Evolutionary conservation across 2,329 filamentous ascomycete species (phyloP).

Genomic region (Sporothrix protearum): DNA sequence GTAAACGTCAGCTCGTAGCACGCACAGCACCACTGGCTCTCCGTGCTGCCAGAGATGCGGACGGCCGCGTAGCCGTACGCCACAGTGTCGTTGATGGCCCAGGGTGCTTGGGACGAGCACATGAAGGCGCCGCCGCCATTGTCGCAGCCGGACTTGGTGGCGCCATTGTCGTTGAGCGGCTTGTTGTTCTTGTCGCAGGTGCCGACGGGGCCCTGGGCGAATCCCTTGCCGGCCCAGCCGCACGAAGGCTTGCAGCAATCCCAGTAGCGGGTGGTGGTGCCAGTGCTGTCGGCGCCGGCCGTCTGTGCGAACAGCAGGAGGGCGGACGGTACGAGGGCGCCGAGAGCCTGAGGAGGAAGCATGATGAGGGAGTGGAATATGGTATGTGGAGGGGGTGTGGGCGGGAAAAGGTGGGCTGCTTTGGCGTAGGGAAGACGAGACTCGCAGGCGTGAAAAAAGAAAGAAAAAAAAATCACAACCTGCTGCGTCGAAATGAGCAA

Average conservation of each 20-base stretch:
- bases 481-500: neutral
- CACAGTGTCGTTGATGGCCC: conserved; percentile 48
- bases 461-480: neutral
- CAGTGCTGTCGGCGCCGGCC: conserved; percentile 21
- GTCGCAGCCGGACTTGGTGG: conserved; percentile 38
- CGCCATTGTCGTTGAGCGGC: conserved; percentile 42
- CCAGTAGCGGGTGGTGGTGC: conserved; percentile 36
- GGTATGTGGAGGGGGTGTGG: neutral
- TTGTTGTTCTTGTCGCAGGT: conserved; percentile 50
- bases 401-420: neutral
- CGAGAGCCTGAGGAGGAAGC: conserved; percentile 15
- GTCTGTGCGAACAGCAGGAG: conserved; percentile 7
- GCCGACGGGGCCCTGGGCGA: conserved; percentile 39
- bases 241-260: conserved; percentile 70
- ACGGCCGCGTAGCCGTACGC: conserved; percentile 55
- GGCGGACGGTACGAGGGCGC: conserved; percentile 11
- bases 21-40: conserved; percentile 48
- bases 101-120: conserved; percentile 52
- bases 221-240: conserved; percentile 51
- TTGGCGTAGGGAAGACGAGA: neutral
- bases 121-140: conserved; percentile 50
- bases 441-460: too few relatives aligned
- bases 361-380: neutral
- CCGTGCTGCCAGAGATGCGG: conserved; percentile 42
- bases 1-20: conserved; percentile 62